These are phyloP conservation scores for Zygosaccharomyces kombuchaensis DNA, from an alignment of 805 yeast species.

Conservation along the genomic window DNA sequence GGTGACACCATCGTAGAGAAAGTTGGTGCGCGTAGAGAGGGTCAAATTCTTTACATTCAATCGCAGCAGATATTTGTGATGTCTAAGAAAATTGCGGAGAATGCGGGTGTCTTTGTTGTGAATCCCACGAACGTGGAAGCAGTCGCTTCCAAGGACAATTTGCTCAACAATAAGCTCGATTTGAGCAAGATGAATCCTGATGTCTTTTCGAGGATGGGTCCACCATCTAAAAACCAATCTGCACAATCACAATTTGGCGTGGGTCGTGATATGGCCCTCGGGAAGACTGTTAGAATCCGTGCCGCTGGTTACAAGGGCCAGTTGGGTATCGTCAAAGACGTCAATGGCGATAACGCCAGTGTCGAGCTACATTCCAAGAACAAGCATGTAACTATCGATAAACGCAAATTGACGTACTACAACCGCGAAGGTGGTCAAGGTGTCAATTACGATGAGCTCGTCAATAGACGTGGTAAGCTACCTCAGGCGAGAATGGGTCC, in stretches of 20 bases:
- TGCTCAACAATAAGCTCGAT: slow-evolving; percentile 48
- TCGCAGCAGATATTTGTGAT: slow-evolving; percentile 74
- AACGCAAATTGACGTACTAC: slow-evolving; percentile 69
- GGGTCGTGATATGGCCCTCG: slow-evolving; percentile 78
- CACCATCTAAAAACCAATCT: slow-evolving; percentile 48
- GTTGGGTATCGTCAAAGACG: slow-evolving; percentile 88
- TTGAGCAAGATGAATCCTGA: slow-evolving; percentile 84
- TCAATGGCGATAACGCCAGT: slow-evolving; percentile 86
- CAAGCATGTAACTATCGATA: slow-evolving; percentile 80
- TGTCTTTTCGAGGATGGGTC: slow-evolving; percentile 41
- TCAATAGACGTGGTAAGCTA: slow-evolving; percentile 47
- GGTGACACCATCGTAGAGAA: slow-evolving; percentile 92
- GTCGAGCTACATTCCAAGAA: slow-evolving; percentile 91
- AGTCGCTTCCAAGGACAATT: slow-evolving; percentile 76
- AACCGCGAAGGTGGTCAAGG: slow-evolving; percentile 61
- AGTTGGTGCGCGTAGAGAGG: slow-evolving; percentile 81
- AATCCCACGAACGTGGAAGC: slow-evolving; percentile 74
- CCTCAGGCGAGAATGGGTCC: slow-evolving; percentile 36
- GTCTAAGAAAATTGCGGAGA: slow-evolving; percentile 73
- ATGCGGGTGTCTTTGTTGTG: slow-evolving; percentile 86
- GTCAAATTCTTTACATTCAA: slow-evolving; percentile 81
- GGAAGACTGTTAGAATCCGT: slow-evolving; percentile 80
- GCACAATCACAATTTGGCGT: slow-evolving; percentile 47
- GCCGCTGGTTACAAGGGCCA: slow-evolving; percentile 94
- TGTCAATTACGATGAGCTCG: slow-evolving; percentile 73